Evolutionary conservation across 1,139 yeast species (phyloP), one percentile per base, ranked within the genome.

Genomic region (Taphrina sp.): DNA sequence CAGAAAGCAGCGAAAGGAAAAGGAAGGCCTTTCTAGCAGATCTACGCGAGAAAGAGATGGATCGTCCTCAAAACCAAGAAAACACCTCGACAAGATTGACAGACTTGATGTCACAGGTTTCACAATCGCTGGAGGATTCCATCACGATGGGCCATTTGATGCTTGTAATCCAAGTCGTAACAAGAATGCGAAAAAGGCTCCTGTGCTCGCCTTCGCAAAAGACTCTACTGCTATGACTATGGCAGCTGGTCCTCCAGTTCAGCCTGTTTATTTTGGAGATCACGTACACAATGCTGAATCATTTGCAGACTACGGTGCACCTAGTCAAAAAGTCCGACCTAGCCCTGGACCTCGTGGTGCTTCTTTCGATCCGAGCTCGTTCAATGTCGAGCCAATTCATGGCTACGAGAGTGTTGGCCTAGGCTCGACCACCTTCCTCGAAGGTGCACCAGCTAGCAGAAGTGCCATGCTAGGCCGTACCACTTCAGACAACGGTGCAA

Each of bases 111-210:
- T 90, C 35, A 89, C 97, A 5, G 97, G 95, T 0, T 77, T 92
- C 62, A 90, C 86, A 68, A 96, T 96, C n/a, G 83, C 87, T 41
- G 85, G 61, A 7, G 45, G 86, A 24, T 92, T 92, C 76, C 98
- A 92, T 70, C 98, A 92, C 69, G 98, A 92, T 70, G 98, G 98
- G 12, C 98, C 98, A 16, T 92, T 92, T 69, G 98, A 92, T 70
- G 98, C 98, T 1, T 90, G 97, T 70, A 85, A 95, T 3, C 97
- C 98, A 4, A 95, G 87, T 70, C 82, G 97, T 69, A 92, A 92
- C 72, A 86, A 85, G 71, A 79, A 85, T 67, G 74, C 73, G 26
- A 62, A 64, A 42, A 83, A 81, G 67, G 95, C 96, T 0, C 98
- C 98, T 2, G 96, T 92, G 23, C 76, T 82, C 74, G 98, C 98